Evolutionary conservation across 1,284 basidiomycete genomes (phyloP).

Genomic region (Agaricales sp.): DNA sequence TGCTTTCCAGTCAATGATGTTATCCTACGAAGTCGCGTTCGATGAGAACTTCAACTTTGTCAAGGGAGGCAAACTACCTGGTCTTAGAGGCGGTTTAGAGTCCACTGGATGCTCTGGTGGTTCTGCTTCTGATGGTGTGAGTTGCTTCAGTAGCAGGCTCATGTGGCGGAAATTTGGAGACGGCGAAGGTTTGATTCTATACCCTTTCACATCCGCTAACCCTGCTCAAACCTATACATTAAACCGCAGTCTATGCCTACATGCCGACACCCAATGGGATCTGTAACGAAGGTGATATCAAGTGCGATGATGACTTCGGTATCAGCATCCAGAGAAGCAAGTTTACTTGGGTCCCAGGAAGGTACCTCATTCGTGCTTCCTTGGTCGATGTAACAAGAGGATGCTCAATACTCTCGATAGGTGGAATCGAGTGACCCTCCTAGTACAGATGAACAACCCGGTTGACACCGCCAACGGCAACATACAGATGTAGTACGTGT

Average conservation of each 20-base stretch:
- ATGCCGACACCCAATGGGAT: slow-evolving; percentile 44
- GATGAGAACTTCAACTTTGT: slow-evolving; percentile 58
- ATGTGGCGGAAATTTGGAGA: slow-evolving; percentile 61
- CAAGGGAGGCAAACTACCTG: slow-evolving; percentile 66
- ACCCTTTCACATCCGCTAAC: slow-evolving; percentile 9
- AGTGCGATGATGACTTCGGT: slow-evolving; percentile 62
- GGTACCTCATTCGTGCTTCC: slow-evolving; percentile 31
- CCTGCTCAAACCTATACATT: too few species aligned
- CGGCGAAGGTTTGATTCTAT: slow-evolving; percentile 52
- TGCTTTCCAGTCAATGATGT: slow-evolving; percentile 49
- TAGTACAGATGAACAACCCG: slow-evolving; percentile 51
- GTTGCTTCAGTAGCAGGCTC: slow-evolving; percentile 59
- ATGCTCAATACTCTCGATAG: slow-evolving; percentile 18
- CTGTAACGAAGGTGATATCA: slow-evolving; percentile 44
- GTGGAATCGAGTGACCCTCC: slow-evolving; percentile 47
- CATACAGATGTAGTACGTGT: slow-evolving; percentile 40
- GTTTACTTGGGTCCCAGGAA: slow-evolving; percentile 50
- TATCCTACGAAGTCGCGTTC: slow-evolving; percentile 67
- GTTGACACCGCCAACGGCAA: slow-evolving; percentile 45
- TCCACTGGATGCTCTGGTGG: slow-evolving; percentile 57
- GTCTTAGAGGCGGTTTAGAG: slow-evolving; percentile 53
- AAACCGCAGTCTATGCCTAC: slow-evolving; percentile 51
- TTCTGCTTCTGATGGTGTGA: slow-evolving; percentile 40
- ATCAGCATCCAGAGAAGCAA: slow-evolving; percentile 62
- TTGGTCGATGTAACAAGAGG: background rate